phyloP scores from a whole-genome alignment of 1,284 basidiomycete genomes.

The Anthracocystis panici-leucophaei region DNA sequence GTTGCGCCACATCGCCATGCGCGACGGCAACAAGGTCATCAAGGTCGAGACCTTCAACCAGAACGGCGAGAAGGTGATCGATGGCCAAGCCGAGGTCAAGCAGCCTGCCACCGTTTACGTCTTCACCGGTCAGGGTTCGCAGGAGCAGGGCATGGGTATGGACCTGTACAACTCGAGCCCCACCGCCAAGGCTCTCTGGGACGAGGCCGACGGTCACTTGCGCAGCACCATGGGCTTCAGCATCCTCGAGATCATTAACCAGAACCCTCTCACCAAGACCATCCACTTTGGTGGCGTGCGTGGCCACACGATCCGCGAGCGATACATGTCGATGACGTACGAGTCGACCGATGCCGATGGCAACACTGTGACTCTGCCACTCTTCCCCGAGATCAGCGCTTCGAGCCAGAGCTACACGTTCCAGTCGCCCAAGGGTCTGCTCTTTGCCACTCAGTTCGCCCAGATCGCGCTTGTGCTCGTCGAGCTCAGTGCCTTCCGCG shows the following conservation, averaged over 20 bases:
- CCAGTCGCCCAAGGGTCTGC: constrained; percentile 91
- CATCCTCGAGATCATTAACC: constrained; percentile 84
- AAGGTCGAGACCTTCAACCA: constrained; percentile 89
- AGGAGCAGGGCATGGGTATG: constrained; percentile 99
- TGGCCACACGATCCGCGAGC: constrained; percentile 94
- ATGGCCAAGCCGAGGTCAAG: constrained; percentile 90
- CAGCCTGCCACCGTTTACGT: constrained; percentile 88
- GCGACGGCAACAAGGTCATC: constrained; percentile 77
- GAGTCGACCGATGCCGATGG: constrained; percentile 90
- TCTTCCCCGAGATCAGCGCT: constrained; percentile 65
- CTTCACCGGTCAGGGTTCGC: constrained; percentile 98
- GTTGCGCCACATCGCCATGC: constrained; percentile 72
- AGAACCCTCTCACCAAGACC: constrained; percentile 75
- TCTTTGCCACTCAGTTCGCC: constrained; percentile 97
- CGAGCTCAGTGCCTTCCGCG: constrained; percentile 96
- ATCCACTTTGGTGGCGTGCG: constrained; percentile 99
- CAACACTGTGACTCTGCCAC: constrained; percentile 72
- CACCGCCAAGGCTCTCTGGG: constrained; percentile 96
- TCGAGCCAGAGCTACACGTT: constrained; percentile 80
- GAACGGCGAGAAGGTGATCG: constrained; percentile 88
- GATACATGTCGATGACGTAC: constrained; percentile 99
- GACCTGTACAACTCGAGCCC: constrained; percentile 93
- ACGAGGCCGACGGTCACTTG: constrained; percentile 91
- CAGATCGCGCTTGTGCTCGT: constrained; percentile 95
- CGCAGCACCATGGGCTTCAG: constrained; percentile 94